These are phyloP conservation scores for Tetracentron sinense DNA, from an alignment of 164 flowering plant species.

Conservation along the genomic window DNA sequence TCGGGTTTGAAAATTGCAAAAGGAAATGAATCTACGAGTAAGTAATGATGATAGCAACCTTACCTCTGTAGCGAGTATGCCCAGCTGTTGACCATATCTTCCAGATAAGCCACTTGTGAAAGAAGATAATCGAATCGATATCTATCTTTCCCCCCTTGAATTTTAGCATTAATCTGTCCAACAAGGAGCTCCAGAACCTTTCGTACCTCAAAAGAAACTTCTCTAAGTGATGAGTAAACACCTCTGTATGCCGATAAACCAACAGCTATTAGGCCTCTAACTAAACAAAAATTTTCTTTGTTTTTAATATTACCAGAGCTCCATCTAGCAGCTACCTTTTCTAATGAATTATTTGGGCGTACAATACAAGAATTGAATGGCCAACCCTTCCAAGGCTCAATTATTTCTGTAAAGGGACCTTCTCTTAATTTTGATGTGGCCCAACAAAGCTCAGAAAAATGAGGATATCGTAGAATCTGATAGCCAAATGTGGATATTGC, in stretches of 20 bases:
- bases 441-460: constrained; percentile 98
- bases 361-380: constrained; percentile 90
- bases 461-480: constrained; percentile 87
- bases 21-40: constrained; percentile 9
- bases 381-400: constrained; percentile 95
- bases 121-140: constrained; percentile 58
- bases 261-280: constrained; percentile 85
- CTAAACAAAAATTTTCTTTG: constrained; percentile 52
- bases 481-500: constrained; percentile 83
- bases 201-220: constrained; percentile 71
- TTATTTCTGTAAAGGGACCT: constrained; percentile 70
- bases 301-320: constrained; percentile 34
- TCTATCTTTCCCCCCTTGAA: constrained; percentile 70
- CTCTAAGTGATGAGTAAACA: constrained; percentile 56
- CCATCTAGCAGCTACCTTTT: constrained; percentile 31
- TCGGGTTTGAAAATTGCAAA: background rate
- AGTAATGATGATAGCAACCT: background rate
- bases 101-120: constrained; percentile 94
- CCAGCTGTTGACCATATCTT: constrained; percentile 89
- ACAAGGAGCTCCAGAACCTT: constrained; percentile 79
- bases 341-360: constrained; percentile 49
- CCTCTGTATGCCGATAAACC: constrained; percentile 90
- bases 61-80: constrained; percentile 70
- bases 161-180: constrained; percentile 48
- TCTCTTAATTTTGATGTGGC: constrained; percentile 88